phyloP scores from a whole-genome alignment of 768 basidiomycete species.

The Xerocomus spinulosus region DNA sequence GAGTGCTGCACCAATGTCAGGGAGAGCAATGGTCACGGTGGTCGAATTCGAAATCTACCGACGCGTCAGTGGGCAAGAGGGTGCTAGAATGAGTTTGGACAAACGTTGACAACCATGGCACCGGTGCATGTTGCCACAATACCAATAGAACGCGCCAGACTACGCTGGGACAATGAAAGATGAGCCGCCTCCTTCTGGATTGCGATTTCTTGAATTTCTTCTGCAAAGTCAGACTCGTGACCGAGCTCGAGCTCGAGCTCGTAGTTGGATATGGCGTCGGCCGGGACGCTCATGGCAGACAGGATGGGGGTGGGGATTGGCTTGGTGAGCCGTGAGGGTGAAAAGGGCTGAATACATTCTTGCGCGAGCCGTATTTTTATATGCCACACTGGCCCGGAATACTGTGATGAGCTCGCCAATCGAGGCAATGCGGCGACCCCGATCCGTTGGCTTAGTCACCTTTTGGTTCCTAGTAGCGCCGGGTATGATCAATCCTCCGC shows the following conservation, averaged over 20 bases:
- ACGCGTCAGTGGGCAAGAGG: slow-evolving; percentile 2
- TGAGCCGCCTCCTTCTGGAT: slow-evolving; percentile 3
- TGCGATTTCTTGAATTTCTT: slow-evolving; percentile 5
- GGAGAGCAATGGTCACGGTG: slow-evolving; percentile 47
- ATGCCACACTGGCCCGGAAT: neutral
- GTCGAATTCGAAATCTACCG: slow-evolving; percentile 34
- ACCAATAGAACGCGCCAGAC: slow-evolving; percentile 24
- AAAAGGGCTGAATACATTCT: neutral
- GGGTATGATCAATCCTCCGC: neutral
- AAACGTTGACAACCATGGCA: slow-evolving; percentile 36
- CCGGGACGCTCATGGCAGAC: slow-evolving; percentile 10
- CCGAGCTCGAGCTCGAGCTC: slow-evolving; percentile 6
- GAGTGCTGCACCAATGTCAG: slow-evolving; percentile 48
- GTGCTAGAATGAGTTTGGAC: slow-evolving; percentile 3
- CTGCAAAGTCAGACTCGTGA: neutral
- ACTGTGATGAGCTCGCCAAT: neutral
- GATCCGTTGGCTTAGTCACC: neutral
- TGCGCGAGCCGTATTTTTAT: slow-evolving; percentile 17
- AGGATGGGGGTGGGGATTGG: neutral
- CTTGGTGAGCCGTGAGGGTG: neutral
- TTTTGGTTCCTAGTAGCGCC: neutral
- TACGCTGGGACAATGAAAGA: slow-evolving; percentile 11
- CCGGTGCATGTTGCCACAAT: slow-evolving; percentile 38
- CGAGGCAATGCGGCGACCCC: neutral
- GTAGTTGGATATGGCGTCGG: slow-evolving; percentile 11